These are phyloP conservation scores for Panicum hallii DNA, from an alignment of 202 grass and related monocot species.

Conservation along the genomic window DNA sequence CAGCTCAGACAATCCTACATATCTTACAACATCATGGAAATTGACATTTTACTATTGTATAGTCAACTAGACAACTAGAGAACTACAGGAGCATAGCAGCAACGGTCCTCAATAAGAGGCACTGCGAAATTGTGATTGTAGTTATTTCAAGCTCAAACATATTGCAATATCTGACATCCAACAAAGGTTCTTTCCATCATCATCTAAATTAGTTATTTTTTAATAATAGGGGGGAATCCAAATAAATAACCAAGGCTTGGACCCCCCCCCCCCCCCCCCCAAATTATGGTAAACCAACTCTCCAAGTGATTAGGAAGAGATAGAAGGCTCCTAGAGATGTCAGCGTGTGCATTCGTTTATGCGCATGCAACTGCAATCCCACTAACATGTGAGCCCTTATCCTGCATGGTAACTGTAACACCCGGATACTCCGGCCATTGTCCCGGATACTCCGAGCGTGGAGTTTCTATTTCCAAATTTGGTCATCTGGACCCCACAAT, in stretches of 20 bases:
- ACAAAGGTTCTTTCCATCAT: neutral
- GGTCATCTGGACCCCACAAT: no score
- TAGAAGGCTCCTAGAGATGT: neutral
- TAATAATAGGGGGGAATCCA: neutral
- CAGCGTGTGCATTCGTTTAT: neutral
- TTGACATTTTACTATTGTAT: neutral
- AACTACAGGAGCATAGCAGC: constrained; percentile 23
- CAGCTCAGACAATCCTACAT: neutral
- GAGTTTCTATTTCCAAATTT: no score
- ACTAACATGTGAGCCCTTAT: constrained; percentile 16
- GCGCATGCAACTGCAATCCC: neutral
- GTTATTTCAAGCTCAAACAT: neutral
- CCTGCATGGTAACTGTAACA: neutral
- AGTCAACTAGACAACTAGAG: constrained; percentile 2
- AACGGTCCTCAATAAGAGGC: neutral
- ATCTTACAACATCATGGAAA: neutral
- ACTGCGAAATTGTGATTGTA: neutral
- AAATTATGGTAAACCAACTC: neutral
- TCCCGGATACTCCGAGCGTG: no score
- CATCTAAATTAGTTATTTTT: neutral
- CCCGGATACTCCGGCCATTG: no score
- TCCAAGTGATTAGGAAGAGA: neutral
- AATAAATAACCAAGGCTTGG: constrained; percentile 12
- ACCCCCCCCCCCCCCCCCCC: no score
- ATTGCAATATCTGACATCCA: neutral